phyloP scores from a whole-genome alignment of 257 asterid genomes.

The Solanum pimpinellifolium region DNA sequence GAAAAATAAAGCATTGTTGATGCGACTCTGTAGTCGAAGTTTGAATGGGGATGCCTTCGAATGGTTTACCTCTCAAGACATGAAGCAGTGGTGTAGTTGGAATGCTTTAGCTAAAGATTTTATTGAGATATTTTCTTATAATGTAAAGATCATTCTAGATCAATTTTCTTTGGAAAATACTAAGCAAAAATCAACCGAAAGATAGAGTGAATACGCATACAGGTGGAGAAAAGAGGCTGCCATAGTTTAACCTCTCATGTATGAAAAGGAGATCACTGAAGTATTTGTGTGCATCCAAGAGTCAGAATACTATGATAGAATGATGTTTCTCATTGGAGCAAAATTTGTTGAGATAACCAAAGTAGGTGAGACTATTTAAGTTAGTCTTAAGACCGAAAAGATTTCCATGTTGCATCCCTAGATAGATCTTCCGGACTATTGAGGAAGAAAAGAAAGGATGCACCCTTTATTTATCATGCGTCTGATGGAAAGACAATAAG shows the following conservation, averaged over 20 bases:
- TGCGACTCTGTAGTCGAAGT: neutral
- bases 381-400: neutral
- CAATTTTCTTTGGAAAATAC: neutral
- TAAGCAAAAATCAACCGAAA: neutral
- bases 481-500: neutral
- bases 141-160: too few species aligned
- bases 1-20: neutral
- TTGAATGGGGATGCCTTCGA: neutral
- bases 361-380: neutral
- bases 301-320: neutral
- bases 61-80: neutral
- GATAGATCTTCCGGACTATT: neutral
- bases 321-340: neutral
- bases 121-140: neutral
- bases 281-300: neutral
- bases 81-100: neutral
- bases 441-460: neutral
- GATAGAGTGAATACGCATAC: neutral
- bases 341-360: neutral
- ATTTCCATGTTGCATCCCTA: neutral
- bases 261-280: neutral
- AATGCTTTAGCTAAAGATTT: neutral
- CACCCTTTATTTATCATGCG: neutral
- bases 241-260: neutral
- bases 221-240: neutral